Base-by-base conservation (phyloP, 495 filamentous ascomycete species). In the Pseudoneurospora amorphoporcata region DNA sequence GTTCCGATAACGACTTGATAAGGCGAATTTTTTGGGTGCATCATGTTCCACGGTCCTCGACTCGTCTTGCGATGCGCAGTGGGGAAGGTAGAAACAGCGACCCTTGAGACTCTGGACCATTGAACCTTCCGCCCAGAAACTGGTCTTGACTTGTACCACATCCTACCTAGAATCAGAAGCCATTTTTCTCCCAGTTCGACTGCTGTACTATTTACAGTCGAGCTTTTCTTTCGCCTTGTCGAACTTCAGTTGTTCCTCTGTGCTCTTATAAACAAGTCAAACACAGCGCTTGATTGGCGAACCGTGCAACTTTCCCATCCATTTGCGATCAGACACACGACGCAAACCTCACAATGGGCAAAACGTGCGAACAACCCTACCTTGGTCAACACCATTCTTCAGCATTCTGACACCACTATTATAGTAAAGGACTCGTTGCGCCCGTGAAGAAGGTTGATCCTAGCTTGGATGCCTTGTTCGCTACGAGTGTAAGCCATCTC, bases 391-490 rank as follows among this genome's bases (percentile, higher is more conserved):
- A 16, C 6, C 32, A 3, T 65, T 37, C 29, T 65, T 65, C 53
- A 65, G 29, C 35, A 61, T 37, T 38, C 71, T 75, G 14, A 76
- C 39, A 4, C 39, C 29, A 19, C 7, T 71, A 16, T 39, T 69
- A 4, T 53, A 85, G 82, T 72, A 82, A 79, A 73, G 69, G 68
- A 39, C 68, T 86, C 53, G 68, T 76, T 47, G 84, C 80, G 70
- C 77, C 82, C 1, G 78, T 79, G 68, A 85, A 85, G 76, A 83
- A 87, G 73, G 85, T 96, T 75, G 92, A 98, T 83, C 91, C 92
- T 73, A 82, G 85, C 70, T 77, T 98, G 75, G 89, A 91, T 73
- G 91, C 92, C 68, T 86, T 98, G 37, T 98, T 98, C 81, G 86
- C 91, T 39, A 84, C 87, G 38, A 95, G 92, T 84, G 94, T 95